Percentiles rank a stretch among this genome's conserved stretches.
Conservation (phyloP, 1,139 yeast species). For the Debaryomycetaceae sp. region DNA sequence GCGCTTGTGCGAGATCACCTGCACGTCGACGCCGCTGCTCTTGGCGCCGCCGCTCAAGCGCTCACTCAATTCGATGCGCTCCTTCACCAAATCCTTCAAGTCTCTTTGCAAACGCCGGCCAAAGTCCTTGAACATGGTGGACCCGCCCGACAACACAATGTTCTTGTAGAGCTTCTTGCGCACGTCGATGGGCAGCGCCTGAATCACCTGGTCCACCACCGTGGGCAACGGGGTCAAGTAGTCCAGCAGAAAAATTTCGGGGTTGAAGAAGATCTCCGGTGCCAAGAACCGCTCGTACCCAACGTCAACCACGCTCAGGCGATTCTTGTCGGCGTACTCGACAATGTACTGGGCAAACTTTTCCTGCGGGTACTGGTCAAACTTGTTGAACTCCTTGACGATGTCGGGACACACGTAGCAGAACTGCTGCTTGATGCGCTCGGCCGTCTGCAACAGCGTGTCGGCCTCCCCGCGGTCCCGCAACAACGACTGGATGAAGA, state of each 20-base stretch:
- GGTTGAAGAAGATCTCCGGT: conserved; percentile 97
- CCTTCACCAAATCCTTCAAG: conserved; percentile 79
- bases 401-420: conserved; percentile 98
- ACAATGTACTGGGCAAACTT: conserved; percentile 91
- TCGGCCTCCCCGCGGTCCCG: conserved; percentile 97
- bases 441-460: conserved; percentile 92
- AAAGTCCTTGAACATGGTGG: conserved; percentile 97
- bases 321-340: conserved; percentile 69
- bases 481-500: conserved; percentile 84
- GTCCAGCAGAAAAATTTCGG: conserved; percentile 94
- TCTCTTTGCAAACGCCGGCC: conserved; percentile 98
- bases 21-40: conserved; percentile 94
- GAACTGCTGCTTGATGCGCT: conserved; percentile 90
- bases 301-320: conserved; percentile 69
- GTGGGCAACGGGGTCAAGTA: conserved; percentile 93
- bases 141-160: conserved; percentile 93
- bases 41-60: conserved; percentile 66
- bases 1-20: conserved; percentile 94
- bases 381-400: conserved; percentile 91
- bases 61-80: conserved; percentile 82
- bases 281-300: conserved; percentile 98
- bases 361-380: conserved; percentile 84
- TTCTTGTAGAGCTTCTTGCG: conserved; percentile 94
- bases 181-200: conserved; percentile 94
- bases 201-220: conserved; percentile 92